Evolutionary conservation across 148 eudicot genomes (phyloP), one percentile per base, ranked within the genome.

Genomic region (Fagopyrum homotropicum): DNA sequence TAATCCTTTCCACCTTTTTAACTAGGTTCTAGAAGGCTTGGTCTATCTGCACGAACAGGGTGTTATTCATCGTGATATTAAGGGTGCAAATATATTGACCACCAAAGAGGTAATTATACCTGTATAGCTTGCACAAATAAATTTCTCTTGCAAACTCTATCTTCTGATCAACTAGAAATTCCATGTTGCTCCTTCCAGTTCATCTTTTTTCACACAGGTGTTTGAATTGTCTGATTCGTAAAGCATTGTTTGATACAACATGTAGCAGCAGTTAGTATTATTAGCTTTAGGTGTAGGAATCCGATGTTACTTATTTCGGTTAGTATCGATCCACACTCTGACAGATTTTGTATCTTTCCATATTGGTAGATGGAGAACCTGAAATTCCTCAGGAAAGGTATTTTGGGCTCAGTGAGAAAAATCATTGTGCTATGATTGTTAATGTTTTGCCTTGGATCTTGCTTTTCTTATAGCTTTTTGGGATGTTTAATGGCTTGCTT

Each of bases 41-140:
- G 99, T 96, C 74, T 96, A 96, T 85, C 89, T 96, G 74, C 99
- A 96, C 54, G 99, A 96, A 78, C 99, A 96, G 79, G 99, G 99
- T 82, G 98, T 96, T 16, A 96, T 96, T 82, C 99, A 96, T 87
- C 92, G 99, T 29, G 99, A 96, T 84, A 96, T 96, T 81, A 96
- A 96, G 87, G 99, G 99, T 76, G 99, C 99, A 73, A 96, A 96
- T 80, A 96, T 96, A 80, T 83, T 96, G 83, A 89, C 93, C 45
- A 96, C 99, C 49, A 96, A 96, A 88, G 99, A 96, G 99, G 98
- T 92, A 80, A 9, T 73, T 12, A 19, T n/a, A 7, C 46, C n/a
- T 40, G 43, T 43, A 40, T 14, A 66, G 71, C 40, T 35, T 35
- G 3, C 40, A 35, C 40, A 35, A 16, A 60, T 35, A 2, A 56